Conservation (phyloP, 2,329 filamentous ascomycete genomes). For the Colletotrichum kahawae region DNA sequence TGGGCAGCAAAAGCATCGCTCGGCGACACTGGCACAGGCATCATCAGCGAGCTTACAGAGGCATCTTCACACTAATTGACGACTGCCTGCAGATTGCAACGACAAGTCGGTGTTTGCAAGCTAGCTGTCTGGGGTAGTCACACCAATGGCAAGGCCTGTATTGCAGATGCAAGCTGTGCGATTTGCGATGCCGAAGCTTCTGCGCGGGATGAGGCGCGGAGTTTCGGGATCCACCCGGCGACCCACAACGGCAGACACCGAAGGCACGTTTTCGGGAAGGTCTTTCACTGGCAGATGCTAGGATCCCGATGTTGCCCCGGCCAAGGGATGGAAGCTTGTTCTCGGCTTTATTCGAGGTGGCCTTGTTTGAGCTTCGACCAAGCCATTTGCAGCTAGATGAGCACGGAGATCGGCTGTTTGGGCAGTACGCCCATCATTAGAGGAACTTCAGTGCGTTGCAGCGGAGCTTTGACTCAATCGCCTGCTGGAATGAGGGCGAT, state of each 20-base stretch:
- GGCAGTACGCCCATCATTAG: neutral
- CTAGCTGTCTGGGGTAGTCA: rapidly evolving
- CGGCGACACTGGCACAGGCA: no score
- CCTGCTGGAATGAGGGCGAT: neutral
- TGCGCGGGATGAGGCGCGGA: neutral
- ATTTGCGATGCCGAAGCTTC: neutral
- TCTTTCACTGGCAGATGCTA: neutral
- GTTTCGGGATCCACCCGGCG: neutral
- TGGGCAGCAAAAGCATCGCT: neutral
- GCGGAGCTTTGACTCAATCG: neutral
- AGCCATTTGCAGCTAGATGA: neutral
- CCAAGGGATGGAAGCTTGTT: neutral
- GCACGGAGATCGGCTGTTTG: neutral
- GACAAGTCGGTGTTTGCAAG: neutral
- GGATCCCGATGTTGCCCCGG: neutral
- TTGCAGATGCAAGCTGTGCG: neutral
- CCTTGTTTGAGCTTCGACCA: neutral
- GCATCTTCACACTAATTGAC: no score
- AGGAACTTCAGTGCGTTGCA: neutral
- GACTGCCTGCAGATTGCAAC: no score
- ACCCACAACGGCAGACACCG: neutral
- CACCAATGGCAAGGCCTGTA: neutral
- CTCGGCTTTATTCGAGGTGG: neutral
- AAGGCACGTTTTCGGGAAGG: neutral
- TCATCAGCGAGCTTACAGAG: no score